Evolutionary conservation across 768 basidiomycete genomes (phyloP), one percentile per base, ranked within the genome.

Genomic region (Auricularia sp.): DNA sequence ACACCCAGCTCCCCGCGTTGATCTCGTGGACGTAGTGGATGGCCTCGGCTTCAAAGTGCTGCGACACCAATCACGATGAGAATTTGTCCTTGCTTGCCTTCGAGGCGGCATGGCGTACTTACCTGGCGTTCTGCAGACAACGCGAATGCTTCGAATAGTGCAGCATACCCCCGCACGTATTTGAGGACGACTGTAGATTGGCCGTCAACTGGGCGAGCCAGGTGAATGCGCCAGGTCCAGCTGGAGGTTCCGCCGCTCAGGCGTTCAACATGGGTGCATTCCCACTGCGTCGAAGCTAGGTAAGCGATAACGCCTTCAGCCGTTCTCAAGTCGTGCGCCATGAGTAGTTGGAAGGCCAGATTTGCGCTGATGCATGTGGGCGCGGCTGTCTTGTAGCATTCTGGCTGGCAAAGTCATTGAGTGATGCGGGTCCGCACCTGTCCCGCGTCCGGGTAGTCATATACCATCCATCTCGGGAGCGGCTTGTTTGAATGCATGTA

Each of bases 71-170:
- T 45, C 44, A 18, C 18, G 44, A 45, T 10, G 18, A 10, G 44
- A 45, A 45, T 18, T 45, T 18, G 29, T 29, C 29, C 29, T 29
- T 29, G 29, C 29, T 29, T 29, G 29, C 29, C 29, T 29, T 29
- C 39, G 39, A 10, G 16, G 6, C 34, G n/a, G 21, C 5, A 14
- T 14, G 7, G 45, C 45, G 7, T 14, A 34, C 51, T 29, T 66
- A 85, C 87, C 82, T 88, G 86, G 67, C 86, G 77, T 42, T 78
- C 75, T 16, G 83, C 67, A 1, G 75, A 72, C n/a, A 84, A 66
- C n/a, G 75, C 21, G 67, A 70, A 76, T 54, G 36, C 54, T 29
- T 33, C 21, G 16, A 21, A 61, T 39, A 54, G 69, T 63, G 74
- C 78, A 70, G 75, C 71, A 66, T 80, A 83, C 34, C 79, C 75